Base-by-base conservation (phyloP, 805 yeast species). In the Myxozyma lipomycoides region DNA sequence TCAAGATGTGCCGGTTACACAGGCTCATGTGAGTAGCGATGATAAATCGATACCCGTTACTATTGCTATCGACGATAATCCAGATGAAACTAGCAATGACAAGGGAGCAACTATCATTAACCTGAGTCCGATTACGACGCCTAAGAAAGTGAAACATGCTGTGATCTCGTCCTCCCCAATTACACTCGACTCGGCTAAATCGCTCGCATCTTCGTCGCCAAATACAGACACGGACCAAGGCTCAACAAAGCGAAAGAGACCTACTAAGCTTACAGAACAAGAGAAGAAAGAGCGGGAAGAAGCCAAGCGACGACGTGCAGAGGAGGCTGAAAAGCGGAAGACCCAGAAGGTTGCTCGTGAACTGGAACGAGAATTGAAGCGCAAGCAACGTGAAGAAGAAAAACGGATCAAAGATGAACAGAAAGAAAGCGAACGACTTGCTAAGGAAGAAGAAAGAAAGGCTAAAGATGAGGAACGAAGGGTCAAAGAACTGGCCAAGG, bases 331-430 rank as follows among this genome's bases (percentile, higher is more conserved):
- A 32, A 45, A 38, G 24, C 28, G 26, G 30, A 39, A 49, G 32
- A 40, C 45, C 23, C 46, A 44, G 23, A 43, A 48, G 34, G 49
- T 32, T 4, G 49, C 38, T 35, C 19, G 38, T 15, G 46, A 57
- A 3, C 42, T 39, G 12, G 61, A 64, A 43, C 48, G 60, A 15
- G 61, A 52, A 38, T 64, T 58, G 34, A 59, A 52, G 49, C 47
- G 49, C 52, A 35, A 47, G 44, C 40, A 40, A 46, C 26, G 42
- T 47, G 45, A 36, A 37, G 45, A 51, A 43, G 32, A 60, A 48
- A 43, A 57, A 45, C 32, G 56, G 40, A 40, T 19, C 35, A 28
- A 34, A 19, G 44, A 52, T 49, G 40, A 58, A 55, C 26, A 53
- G 55, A 34, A 58, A 55, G 47, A 56, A 45, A 43, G 36, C 54